Percentiles rank a stretch among this genome's conserved stretches.
These are phyloP conservation scores for Corynascus novoguineensis DNA, from an alignment of 495 filamentous ascomycete genomes.

Conservation along the genomic window DNA sequence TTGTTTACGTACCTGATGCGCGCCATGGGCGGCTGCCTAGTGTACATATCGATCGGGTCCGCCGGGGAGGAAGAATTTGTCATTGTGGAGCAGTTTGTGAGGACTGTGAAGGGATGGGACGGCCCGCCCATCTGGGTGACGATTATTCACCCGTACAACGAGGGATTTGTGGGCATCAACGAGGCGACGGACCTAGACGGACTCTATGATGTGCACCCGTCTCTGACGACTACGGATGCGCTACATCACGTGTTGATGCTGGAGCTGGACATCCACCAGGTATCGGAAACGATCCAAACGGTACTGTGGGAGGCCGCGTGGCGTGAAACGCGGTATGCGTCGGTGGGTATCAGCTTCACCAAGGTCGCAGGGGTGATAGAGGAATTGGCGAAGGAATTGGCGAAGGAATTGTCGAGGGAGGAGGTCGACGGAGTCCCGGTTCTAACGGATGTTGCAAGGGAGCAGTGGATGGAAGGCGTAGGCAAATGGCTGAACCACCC, in stretches of 20 bases:
- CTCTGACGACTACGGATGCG: conserved; percentile 20
- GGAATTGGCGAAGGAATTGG: not conserved
- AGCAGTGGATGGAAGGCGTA: conserved; percentile 11
- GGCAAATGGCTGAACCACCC: conserved; percentile 10
- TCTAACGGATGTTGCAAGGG: not conserved
- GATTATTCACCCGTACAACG: conserved; percentile 20
- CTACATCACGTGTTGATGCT: conserved; percentile 16
- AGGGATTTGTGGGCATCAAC: conserved; percentile 8
- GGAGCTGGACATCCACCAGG: conserved; percentile 10
- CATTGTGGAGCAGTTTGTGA: conserved; percentile 14
- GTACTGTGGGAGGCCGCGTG: conserved; percentile 20
- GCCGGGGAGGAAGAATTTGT: conserved; percentile 19
- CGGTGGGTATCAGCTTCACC: conserved; percentile 12
- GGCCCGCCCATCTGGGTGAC: conserved; percentile 17
- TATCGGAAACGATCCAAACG: conserved; percentile 10
- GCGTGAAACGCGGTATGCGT: conserved; percentile 18
- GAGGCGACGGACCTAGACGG: conserved; percentile 17
- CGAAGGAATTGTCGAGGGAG: not conserved
- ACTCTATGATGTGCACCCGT: conserved; percentile 21
- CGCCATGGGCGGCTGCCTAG: conserved; percentile 6
- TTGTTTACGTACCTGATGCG: conserved; percentile 9
- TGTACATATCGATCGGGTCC: conserved; percentile 18
- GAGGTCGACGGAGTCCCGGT: not conserved
- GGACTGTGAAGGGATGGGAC: conserved; percentile 8
- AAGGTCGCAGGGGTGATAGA: not conserved